Evolutionary conservation across 2,329 filamentous ascomycete species (phyloP), one percentile per base, ranked within the genome.

Genomic region (Aureobasidium pullulans): DNA sequence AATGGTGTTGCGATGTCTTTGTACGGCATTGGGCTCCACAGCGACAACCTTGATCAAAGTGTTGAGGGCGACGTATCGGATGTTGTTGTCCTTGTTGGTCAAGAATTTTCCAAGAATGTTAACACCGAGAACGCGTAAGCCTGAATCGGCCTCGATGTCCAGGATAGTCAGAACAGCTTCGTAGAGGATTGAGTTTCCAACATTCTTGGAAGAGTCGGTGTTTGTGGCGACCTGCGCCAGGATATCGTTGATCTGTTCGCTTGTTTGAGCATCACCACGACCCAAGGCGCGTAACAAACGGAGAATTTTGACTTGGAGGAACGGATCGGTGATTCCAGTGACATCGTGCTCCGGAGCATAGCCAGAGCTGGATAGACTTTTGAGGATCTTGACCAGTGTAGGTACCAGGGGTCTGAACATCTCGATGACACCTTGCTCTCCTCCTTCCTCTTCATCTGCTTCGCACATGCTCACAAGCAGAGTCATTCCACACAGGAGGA

Each of bases 51-150:
- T 97, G 76, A 96, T 95, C 52, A 99, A 79, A 0, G 94, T 99
- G 75, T 99, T 99, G 54, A 99, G 80, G 16, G 94, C 94, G 54
- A 99, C 94, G 70, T 99, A 99, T 73, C 94, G 88, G 68, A 99
- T 99, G 71, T 99, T 99, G 80, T 99, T 99, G 75, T 99, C 94
- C 67, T 93, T 87, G 78, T 99, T 99, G n/a, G 92, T 87, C 63
- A 99, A 77, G 76, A 99, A 99, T 72, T 97, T 99, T 71, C 95
- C 94, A 28, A 99, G 84, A 65, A 99, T 99, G 71, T 99, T 99
- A 66, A 99, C 94, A 69, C 94, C 94, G 29, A 99, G 81, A 23
- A 99, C 94, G 53, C 95, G 83, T 63, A 99, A 77, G 37, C 94
- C 93, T 9, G 94, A 96, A 71, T 99, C 95, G 23, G 94, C 95